Evolutionary conservation across 306 rosid species (phyloP).

Genomic region (Boehmeria nivea): DNA sequence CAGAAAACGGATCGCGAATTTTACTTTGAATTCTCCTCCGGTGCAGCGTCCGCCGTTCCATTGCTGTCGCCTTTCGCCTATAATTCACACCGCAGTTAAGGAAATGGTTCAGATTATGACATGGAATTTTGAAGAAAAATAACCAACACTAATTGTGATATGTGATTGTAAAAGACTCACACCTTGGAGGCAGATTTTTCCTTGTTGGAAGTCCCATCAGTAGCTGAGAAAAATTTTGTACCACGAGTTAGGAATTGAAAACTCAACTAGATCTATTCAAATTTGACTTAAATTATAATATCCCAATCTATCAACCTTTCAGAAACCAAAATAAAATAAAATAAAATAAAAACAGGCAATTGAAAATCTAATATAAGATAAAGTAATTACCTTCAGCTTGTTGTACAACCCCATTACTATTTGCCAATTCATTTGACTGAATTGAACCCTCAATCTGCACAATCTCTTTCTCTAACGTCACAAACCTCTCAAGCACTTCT

Average conservation of each 20-base stretch:
- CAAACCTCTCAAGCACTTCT: constrained; percentile 92
- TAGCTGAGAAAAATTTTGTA: constrained; percentile 12
- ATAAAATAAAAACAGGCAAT: background rate
- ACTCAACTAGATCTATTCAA: too few relatives aligned
- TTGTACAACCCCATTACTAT: constrained; percentile 30
- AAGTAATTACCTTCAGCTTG: constrained; percentile 59
- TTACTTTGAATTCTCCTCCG: constrained; percentile 88
- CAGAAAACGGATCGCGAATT: background rate
- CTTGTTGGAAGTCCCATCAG: constrained; percentile 46
- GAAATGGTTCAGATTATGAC: constrained; percentile 21
- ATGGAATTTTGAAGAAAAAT: constrained; percentile 13
- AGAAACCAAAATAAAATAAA: background rate
- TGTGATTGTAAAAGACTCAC: constrained; percentile 22
- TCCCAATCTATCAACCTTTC: background rate
- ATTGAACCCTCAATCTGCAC: constrained; percentile 82
- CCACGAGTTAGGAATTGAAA: too few relatives aligned
- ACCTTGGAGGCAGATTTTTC: constrained; percentile 46
- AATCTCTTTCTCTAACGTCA: constrained; percentile 86
- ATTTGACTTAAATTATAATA: too few relatives aligned
- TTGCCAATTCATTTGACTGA: constrained; percentile 51
- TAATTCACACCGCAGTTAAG: constrained; percentile 26
- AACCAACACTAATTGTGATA: constrained; percentile 10
- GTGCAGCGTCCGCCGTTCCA: constrained; percentile 38
- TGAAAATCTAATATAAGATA: background rate
- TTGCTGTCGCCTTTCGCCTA: constrained; percentile 42